Base-by-base conservation (phyloP, 352 stramenopile genomes). In the Pythium aphanidermatum region DNA sequence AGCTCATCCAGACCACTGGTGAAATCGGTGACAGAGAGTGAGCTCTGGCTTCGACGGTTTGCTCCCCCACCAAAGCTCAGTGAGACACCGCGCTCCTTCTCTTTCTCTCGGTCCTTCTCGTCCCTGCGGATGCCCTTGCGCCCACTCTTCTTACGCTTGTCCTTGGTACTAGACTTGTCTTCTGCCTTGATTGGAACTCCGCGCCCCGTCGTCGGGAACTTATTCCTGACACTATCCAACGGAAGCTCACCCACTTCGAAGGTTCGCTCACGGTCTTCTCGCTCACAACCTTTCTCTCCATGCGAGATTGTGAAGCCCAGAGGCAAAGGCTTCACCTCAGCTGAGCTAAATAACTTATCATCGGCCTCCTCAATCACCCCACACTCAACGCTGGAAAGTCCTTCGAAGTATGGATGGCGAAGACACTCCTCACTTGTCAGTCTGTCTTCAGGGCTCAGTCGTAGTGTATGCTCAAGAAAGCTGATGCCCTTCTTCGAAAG, bases 331-430 rank as follows among this genome's bases (percentile, higher is more conserved):
- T 60, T 60, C 2, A 60, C 52, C 10, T 60, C 52, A 5, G 52
- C 52, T 14, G 34, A n/a, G 17, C 2, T 13, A 11, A 14, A 16
- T 24, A 11, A 23, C 20, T 14, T 17, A 14, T 25, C 35, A 20
- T 21, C n/a, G 13, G 17, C 7, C 2, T 49, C 44, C 2, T 48
- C 20, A 21, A 20, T 3, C 11, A 10, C 35, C 4, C 2, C 26
- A 4, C 3, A 35, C 3, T 17, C 14, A 32, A 30, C 12, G 2
- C 24, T 23, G 2, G 49, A 20, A n/a, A 92, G 46, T 0, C 79
- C 84, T 47, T 96, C 79, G 46, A 97, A 96, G 48, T 95, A 97
- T 14, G 78, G 70, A 33, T 97, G 83, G 8, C 83, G 67, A 12
- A 97, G 39, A 37, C 78, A 94, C 46, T 91, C 74, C 24, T 81